Conservation (phyloP, 768 basidiomycete genomes). For the Macrolepiota albuminosa region DNA sequence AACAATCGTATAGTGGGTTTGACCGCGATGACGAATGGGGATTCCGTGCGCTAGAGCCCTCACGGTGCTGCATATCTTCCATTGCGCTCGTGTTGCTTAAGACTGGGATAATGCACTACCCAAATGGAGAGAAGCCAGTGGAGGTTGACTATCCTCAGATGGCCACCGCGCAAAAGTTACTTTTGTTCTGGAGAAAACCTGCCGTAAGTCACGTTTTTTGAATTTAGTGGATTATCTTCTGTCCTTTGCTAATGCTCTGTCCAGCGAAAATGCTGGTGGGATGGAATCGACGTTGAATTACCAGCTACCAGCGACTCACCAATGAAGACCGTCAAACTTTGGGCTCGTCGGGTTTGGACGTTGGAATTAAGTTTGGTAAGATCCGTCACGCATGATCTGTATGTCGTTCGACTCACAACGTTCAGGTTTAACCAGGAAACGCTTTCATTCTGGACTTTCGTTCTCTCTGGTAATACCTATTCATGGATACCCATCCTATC, state of each 20-base stretch:
- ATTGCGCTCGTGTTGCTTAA: slow-evolving; percentile 97
- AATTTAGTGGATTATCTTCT: neutral
- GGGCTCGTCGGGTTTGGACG: slow-evolving; percentile 98
- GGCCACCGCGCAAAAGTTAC: slow-evolving; percentile 94
- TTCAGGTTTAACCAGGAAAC: slow-evolving; percentile 18
- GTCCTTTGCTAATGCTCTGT: slow-evolving; percentile 4
- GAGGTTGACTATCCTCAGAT: slow-evolving; percentile 90
- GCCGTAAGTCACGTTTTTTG: slow-evolving; percentile 58
- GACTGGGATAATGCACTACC: slow-evolving; percentile 86
- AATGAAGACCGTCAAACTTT: slow-evolving; percentile 72
- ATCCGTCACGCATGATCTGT: neutral
- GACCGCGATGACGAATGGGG: slow-evolving; percentile 98
- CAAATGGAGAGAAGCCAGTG: slow-evolving; percentile 63
- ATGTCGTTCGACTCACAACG: neutral
- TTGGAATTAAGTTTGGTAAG: slow-evolving; percentile 90
- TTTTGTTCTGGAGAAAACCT: slow-evolving; percentile 98
- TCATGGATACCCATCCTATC: slow-evolving; percentile 19
- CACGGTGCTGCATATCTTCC: slow-evolving; percentile 95
- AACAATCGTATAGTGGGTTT: slow-evolving; percentile 66
- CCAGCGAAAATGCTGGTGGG: slow-evolving; percentile 99
- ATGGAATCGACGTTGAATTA: slow-evolving; percentile 88
- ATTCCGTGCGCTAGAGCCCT: slow-evolving; percentile 91
- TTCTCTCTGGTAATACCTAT: slow-evolving; percentile 19
- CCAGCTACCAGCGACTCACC: slow-evolving; percentile 49
- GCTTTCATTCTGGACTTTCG: slow-evolving; percentile 6